Base-by-base conservation (phyloP, 805 yeast genomes). In the Millerozyma acaciae region DNA sequence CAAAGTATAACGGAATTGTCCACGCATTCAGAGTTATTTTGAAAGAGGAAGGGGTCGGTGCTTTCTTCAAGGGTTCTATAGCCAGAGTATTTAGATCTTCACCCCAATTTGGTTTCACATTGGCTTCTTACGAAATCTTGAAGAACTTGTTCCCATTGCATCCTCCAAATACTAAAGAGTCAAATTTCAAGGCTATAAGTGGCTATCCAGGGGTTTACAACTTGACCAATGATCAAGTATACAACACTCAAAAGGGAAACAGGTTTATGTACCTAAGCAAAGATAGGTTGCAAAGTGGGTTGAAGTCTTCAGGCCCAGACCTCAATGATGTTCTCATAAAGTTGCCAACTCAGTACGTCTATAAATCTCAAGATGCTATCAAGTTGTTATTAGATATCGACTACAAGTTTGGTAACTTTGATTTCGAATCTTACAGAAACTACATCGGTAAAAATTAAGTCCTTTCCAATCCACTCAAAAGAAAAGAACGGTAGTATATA, bases 71-170 rank as follows among this genome's bases (percentile, higher is more conserved):
- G 69, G 98, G 98, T 50, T 95, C 97, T 23, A 76, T 89, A 37
- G 97, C 97, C 5, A 78, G 98, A 60, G 88, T 90, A 24, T 69
- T 88, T 51, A 76, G 97, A 62, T 89, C 97, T 4, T 88, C 97
- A 1, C 98, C 98, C 6, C 98, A 90, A 62, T 90, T 90, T 59
- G 98, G 97, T 35, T 89, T 89, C 64, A 90, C 98, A 5, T 73
- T 90, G 50, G 97, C 97, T n/a, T 89, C 96, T 16, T 90, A 93
- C 62, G 98, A 90, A 61, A 60, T 93, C 21, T 79, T 90, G 60
- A 95, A 90, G 57, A 75, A 71, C 30, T 50, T 80, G 49, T 68
- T 87, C 61, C 96, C 96, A 29, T 73, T 83, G 44, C 78, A 67
- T 60, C 71, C 73, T 24, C 68, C 71, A 26, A 54, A 58, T 38